Evolutionary conservation across 805 yeast genomes (phyloP), one percentile per base, ranked within the genome.

Genomic region (Danielia reshetovae): DNA sequence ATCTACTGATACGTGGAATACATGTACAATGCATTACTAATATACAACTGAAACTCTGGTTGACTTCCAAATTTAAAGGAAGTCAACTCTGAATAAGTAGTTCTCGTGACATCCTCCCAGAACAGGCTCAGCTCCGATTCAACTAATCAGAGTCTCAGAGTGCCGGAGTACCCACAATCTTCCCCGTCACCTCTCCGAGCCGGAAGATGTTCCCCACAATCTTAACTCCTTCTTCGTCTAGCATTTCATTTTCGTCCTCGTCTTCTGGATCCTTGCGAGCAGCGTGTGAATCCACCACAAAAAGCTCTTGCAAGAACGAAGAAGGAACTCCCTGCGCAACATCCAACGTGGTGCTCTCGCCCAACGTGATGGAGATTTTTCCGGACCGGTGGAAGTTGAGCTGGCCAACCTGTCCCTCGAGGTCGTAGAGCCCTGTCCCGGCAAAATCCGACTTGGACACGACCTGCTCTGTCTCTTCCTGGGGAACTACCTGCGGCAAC

Each of bases 301-400:
- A 76, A 7, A 85, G 66, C 39, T 86, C 90, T 55, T 90, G 96
- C 18, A 83, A 60, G 42, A 87, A 80, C 4, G 74, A 68, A 5
- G 84, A 57, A 9, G 79, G 72, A 3, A 85, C 77, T 11, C 96
- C 96, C 49, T 75, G 72, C 4, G 79, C 66, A 15, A 88, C 78
- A 37, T 82, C 86, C 29, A 67, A 46, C 70, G 80, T 72, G 3
- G 74, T 68, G 6, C 77, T 74, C 33, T 77, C 74, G 10, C 95
- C 96, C 24, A 90, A 62, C 40, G 77, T 73, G 57, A 89, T 72
- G 3, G 94, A 71, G 14, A 87, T 57, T 53, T 75, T 85, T 3
- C 97, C 97, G 1, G 96, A 85, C 50, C 80, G 75, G 56, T 89
- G 96, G 29, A 81, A 68, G 36, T 90, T 75, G 22, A 90, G 52